These are phyloP conservation scores for Aquilaria agallochum DNA, from an alignment of 441 rosid genomes.

Conservation along the genomic window DNA sequence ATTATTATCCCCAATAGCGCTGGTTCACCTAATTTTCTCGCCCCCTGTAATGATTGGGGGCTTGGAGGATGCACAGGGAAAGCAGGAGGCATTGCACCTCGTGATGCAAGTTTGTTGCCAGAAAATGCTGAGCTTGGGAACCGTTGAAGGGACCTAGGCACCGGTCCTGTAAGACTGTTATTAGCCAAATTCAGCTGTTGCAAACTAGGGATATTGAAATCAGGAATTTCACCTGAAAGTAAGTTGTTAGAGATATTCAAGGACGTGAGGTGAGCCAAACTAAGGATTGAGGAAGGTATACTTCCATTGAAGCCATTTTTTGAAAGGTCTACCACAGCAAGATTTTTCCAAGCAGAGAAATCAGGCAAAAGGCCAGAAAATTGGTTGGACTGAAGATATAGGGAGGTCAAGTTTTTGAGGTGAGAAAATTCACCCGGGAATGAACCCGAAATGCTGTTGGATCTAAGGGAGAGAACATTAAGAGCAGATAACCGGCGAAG, in stretches of 20 bases:
- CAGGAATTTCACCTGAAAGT: constrained; percentile 65
- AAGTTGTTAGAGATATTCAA: constrained; percentile 58
- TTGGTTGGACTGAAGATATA: constrained; percentile 55
- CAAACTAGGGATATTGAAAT: constrained; percentile 40
- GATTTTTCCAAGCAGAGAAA: constrained; percentile 59
- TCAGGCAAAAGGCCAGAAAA: constrained; percentile 66
- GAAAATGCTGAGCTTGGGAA: constrained; percentile 51
- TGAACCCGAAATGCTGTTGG: constrained; percentile 52
- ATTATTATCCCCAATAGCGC: constrained; percentile 52
- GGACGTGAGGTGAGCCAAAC: constrained; percentile 40
- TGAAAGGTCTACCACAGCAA: constrained; percentile 48
- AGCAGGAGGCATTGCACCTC: constrained; percentile 29
- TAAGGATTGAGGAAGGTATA: constrained; percentile 58
- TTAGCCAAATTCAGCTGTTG: constrained; percentile 47
- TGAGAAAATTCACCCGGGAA: constrained; percentile 55
- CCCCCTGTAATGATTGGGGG: constrained; percentile 26
- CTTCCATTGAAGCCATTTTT: constrained; percentile 58
- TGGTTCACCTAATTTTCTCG: constrained; percentile 34
- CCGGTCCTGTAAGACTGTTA: constrained; percentile 54
- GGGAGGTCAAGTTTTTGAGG: constrained; percentile 40
- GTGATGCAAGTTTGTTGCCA: constrained; percentile 50
- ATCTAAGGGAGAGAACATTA: constrained; percentile 54
- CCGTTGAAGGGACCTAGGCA: constrained; percentile 55
- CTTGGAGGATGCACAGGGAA: constrained; percentile 36
- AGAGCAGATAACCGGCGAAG: constrained; percentile 58